Percentiles rank a stretch among this genome's conserved stretches.
Evolutionary conservation across 352 stramenopile species (phyloP).

Genomic region (Phytophthora pseudosyringae): DNA sequence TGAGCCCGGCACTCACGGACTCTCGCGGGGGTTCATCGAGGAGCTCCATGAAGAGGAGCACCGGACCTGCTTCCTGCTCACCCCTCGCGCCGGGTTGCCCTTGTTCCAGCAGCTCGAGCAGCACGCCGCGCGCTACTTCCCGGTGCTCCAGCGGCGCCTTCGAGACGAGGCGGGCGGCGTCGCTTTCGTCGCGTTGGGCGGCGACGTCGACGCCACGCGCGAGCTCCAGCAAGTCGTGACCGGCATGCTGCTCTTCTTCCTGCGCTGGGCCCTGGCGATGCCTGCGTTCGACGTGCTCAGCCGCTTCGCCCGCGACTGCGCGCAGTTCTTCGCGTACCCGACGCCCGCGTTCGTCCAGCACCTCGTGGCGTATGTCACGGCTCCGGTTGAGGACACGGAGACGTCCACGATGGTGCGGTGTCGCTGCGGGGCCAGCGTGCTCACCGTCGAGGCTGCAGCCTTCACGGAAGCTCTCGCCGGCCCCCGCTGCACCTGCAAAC

Average conservation of each 20-base stretch:
- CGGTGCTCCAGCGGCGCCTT: constrained; percentile 54
- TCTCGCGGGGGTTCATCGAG: constrained; percentile 18
- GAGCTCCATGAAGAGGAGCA: constrained; percentile 48
- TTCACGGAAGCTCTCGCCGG: constrained; percentile 19
- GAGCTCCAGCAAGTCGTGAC: constrained; percentile 37
- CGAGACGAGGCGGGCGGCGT: constrained; percentile 48
- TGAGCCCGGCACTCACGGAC: not conserved
- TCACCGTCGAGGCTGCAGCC: constrained; percentile 24
- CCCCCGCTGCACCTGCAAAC: constrained; percentile 34
- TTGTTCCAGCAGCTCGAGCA: constrained; percentile 53
- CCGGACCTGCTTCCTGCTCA: constrained; percentile 43
- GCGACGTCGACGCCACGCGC: constrained; percentile 20
- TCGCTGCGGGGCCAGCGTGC: constrained; percentile 51
- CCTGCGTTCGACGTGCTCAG: constrained; percentile 37
- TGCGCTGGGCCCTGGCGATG: constrained; percentile 37
- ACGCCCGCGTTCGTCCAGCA: constrained; percentile 35
- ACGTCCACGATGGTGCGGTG: constrained; percentile 40
- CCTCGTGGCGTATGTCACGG: constrained; percentile 29
- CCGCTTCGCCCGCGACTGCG: constrained; percentile 40
- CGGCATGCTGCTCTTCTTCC: constrained; percentile 57
- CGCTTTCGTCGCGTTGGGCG: constrained; percentile 44
- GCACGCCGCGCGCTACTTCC: constrained; percentile 44
- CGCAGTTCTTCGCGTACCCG: constrained; percentile 44
- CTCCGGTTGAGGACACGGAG: constrained; percentile 19
- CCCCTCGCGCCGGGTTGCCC: constrained; percentile 1